Conservation (phyloP, 208 protist genomes). For the Trypanosoma conorhini region DNA sequence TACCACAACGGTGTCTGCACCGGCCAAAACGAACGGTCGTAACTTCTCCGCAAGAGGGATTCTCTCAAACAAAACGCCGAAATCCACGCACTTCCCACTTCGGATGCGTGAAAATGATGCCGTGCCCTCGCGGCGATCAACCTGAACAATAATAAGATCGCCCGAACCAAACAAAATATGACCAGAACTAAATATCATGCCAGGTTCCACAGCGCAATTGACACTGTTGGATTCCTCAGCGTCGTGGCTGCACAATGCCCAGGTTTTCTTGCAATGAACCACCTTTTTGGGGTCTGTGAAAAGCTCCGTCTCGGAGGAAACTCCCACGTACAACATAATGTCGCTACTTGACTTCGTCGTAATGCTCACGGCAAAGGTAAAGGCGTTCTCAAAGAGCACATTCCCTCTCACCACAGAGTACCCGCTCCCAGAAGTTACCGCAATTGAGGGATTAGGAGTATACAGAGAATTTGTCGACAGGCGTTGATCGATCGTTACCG, state of each 20-base stretch:
- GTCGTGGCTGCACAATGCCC: slow-evolving; percentile 82
- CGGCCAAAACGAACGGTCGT: slow-evolving; percentile 69
- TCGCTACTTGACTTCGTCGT: slow-evolving; percentile 40
- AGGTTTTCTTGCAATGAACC: slow-evolving; percentile 66
- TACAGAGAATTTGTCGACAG: slow-evolving; percentile 68
- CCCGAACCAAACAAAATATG: slow-evolving; percentile 63
- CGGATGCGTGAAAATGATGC: slow-evolving; percentile 74
- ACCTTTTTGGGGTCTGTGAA: slow-evolving; percentile 60
- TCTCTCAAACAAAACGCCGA: slow-evolving; percentile 83
- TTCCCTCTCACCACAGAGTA: slow-evolving; percentile 68
- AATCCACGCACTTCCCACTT: slow-evolving; percentile 52
- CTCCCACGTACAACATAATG: slow-evolving; percentile 74
- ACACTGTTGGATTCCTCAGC: slow-evolving; percentile 68
- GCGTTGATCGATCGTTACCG: slow-evolving; percentile 60
- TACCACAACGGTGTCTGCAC: slow-evolving; percentile 66
- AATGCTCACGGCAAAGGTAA: slow-evolving; percentile 74
- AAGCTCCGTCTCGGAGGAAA: slow-evolving; percentile 62
- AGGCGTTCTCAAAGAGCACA: slow-evolving; percentile 49
- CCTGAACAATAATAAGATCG: slow-evolving; percentile 70
- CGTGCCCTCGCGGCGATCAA: slow-evolving; percentile 62
- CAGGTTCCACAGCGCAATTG: slow-evolving; percentile 83
- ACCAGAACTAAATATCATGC: slow-evolving; percentile 78
- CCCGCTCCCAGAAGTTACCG: slow-evolving; percentile 46
- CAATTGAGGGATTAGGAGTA: slow-evolving; percentile 72
- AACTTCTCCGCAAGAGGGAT: slow-evolving; percentile 47